These are phyloP conservation scores for Suillus sp. DNA, from an alignment of 768 basidiomycete species.

Conservation along the genomic window DNA sequence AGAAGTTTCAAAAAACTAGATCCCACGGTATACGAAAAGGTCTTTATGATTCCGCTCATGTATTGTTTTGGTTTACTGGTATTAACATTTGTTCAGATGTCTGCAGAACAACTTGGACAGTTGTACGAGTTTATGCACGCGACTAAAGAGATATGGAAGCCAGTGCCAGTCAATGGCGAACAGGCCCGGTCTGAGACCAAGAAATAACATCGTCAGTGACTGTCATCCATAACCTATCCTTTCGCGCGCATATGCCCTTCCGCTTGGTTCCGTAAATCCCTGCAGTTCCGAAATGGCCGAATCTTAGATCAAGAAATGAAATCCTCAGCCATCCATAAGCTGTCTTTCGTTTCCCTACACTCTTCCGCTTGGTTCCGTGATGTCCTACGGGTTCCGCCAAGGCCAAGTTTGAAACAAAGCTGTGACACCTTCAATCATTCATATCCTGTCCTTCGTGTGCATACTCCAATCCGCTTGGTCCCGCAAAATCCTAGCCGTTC, in stretches of 20 bases:
- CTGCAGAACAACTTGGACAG: slow-evolving; percentile 88
- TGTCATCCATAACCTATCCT: not conserved
- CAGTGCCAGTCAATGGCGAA: slow-evolving; percentile 44
- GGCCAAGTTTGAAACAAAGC: not conserved
- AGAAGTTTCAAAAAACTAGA: slow-evolving; percentile 68
- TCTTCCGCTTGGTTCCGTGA: slow-evolving; percentile 2
- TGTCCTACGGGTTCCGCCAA: not conserved
- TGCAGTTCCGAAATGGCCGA: not conserved
- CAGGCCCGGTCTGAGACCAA: not conserved
- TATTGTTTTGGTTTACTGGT: not conserved
- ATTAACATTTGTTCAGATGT: slow-evolving; percentile 58
- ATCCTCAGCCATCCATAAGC: not conserved
- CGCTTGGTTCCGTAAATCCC: not conserved
- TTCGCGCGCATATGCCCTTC: not conserved
- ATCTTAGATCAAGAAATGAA: not conserved
- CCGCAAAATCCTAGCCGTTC: not conserved
- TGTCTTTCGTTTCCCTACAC: not conserved
- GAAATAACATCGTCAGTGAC: not conserved
- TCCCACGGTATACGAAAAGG: slow-evolving; percentile 75
- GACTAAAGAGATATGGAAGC: slow-evolving; percentile 86
- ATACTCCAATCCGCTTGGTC: not conserved
- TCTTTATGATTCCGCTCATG: slow-evolving; percentile 28
- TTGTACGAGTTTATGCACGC: slow-evolving; percentile 94
- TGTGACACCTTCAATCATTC: not conserved
- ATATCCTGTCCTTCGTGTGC: not conserved